phyloP scores from a whole-genome alignment of 306 rosid genomes.

The Echinosophora koreensis region DNA sequence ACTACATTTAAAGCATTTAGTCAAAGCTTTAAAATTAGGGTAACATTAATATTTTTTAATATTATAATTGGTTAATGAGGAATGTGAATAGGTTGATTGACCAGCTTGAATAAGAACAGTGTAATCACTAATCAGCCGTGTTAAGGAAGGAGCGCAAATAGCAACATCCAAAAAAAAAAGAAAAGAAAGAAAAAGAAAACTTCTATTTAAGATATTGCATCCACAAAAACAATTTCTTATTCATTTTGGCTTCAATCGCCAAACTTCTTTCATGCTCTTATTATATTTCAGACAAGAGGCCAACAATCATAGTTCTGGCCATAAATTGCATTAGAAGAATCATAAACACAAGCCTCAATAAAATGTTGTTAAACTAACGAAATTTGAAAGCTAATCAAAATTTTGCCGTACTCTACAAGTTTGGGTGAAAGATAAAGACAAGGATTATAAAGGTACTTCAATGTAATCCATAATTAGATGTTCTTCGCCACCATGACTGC shows the following conservation, averaged over 20 bases:
- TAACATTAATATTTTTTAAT: no score
- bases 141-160: no score
- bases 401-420: slow-evolving; percentile 7
- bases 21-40: background rate
- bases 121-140: no score
- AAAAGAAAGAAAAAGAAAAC: no score
- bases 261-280: background rate
- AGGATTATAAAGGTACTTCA: background rate
- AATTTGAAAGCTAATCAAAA: background rate
- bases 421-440: background rate
- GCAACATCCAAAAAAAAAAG: no score
- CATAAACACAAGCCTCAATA: background rate
- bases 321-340: background rate
- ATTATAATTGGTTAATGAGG: no score
- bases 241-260: background rate
- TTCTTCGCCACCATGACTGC: slow-evolving; percentile 9
- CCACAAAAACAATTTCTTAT: background rate
- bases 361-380: background rate
- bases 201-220: no score
- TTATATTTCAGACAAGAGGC: background rate
- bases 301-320: background rate
- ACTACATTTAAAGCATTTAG: background rate
- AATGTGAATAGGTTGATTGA: no score
- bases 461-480: slow-evolving; percentile 28
- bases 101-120: no score